Percentiles rank a stretch among this genome's conserved stretches.
phyloP scores from a whole-genome alignment of 768 basidiomycete species.

The Rhodotorula toruloides region DNA sequence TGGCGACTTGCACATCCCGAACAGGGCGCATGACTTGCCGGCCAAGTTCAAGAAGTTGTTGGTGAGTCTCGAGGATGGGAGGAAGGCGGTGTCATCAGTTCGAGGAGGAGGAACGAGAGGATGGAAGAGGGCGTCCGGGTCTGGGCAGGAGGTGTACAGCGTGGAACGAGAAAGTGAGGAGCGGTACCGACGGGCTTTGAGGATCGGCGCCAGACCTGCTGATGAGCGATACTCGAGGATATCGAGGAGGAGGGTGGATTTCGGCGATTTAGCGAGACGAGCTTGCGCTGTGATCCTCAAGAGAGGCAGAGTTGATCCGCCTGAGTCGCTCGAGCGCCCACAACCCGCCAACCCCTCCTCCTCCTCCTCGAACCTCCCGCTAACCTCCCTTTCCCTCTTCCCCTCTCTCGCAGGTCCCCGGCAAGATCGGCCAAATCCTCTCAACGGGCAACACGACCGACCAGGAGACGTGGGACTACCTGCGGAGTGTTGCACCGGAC shows the following conservation, averaged over 20 bases:
- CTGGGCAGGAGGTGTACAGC: no score
- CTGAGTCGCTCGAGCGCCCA: neutral
- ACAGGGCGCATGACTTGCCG: conserved; percentile 76
- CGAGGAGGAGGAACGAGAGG: no score
- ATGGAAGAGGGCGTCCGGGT: neutral
- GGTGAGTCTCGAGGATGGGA: conserved; percentile 44
- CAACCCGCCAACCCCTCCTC: neutral
- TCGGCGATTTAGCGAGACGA: no score
- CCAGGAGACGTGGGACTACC: conserved; percentile 93
- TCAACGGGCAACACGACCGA: conserved; percentile 98
- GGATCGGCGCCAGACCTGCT: no score
- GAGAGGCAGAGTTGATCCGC: no score
- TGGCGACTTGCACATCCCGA: conserved; percentile 95
- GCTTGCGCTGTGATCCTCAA: no score
- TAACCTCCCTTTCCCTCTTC: neutral
- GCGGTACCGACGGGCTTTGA: no score
- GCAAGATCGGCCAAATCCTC: conserved; percentile 95
- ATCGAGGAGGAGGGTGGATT: no score
- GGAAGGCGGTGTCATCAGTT: neutral
- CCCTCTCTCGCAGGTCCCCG: conserved; percentile 56
- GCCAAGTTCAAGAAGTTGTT: conserved; percentile 95
- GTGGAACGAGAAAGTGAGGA: no score
- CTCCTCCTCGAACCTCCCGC: neutral
- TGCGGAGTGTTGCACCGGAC: conserved; percentile 87
- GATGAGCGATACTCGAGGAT: no score